Evolutionary conservation across 1,284 basidiomycete species (phyloP), one percentile per base, ranked within the genome.

Genomic region (Ustilago hordei): DNA sequence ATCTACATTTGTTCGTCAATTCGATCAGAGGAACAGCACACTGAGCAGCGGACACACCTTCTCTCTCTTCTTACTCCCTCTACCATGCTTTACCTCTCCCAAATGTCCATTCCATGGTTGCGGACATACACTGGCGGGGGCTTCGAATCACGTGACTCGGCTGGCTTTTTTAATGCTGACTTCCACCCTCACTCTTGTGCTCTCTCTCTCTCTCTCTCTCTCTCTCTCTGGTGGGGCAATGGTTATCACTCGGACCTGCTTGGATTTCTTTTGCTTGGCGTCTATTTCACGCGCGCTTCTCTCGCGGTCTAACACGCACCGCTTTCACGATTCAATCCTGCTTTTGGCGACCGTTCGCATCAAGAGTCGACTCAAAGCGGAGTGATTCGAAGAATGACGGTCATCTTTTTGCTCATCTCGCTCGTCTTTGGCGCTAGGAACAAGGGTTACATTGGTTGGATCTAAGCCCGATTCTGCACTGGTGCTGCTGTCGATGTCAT

Each of bases 371-470:
- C 45, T 4, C 54, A 70, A 65, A 67, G 56, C 45, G 35, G 67
- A 53, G 57, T 39, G 8, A 11, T 45, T 19, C 56, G 56, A 43
- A 54, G 64, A 12, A 50, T 75, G 17, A 57, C 62, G 3, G 15
- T 77, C 28, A 50, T 79, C 35, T 48, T 75, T 9, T 28, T 67
- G 52, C 64, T 81, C 32, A 36, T 79, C 52, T 69, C 79, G 47
- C 17, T 79, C 39, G 36, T 82, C 15, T 52, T 82, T 35, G 79
- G 77, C 12, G 81, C 79, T 8, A 77, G 81, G 17, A 57, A 56
- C 17, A 58, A 50, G 45, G 74, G 79, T 4, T 64, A 77, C 57
- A 76, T 81, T 58, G 64, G 61, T 3, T 64, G 60, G 70, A 60
- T 73, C 61, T 73, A 19, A 43, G 19, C 3, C 23, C 23, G 23